phyloP scores from a whole-genome alignment of 768 basidiomycete species.

The Amanita molliuscula region DNA sequence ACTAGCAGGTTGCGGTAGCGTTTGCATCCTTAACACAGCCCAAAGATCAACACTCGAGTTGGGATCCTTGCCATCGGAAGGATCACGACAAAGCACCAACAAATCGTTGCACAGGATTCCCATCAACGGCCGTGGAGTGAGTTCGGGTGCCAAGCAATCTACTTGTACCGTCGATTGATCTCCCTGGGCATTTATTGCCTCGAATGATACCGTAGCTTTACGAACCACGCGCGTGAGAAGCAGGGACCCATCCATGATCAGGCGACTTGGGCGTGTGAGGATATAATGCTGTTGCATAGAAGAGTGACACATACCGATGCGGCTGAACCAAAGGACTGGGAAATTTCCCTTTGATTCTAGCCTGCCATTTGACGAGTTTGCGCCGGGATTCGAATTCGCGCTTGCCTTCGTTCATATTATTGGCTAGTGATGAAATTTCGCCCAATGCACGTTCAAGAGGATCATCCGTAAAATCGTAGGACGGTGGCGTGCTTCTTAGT shows the following conservation, averaged over 20 bases:
- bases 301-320: constrained; percentile 53
- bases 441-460: constrained; percentile 76
- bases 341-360: constrained; percentile 83
- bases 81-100: constrained; percentile 83
- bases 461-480: constrained; percentile 65
- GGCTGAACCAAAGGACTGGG: constrained; percentile 98
- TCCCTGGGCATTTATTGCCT: constrained; percentile 68
- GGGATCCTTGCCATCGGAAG: constrained; percentile 71
- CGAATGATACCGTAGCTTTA: constrained; percentile 73
- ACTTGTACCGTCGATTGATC: constrained; percentile 79
- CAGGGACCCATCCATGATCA: constrained; percentile 88
- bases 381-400: constrained; percentile 88
- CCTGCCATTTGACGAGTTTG: constrained; percentile 86
- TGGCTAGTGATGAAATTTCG: constrained; percentile 84
- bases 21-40: constrained; percentile 95
- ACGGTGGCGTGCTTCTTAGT: constrained; percentile 74
- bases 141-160: constrained; percentile 81
- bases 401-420: constrained; percentile 97
- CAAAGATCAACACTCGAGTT: constrained; percentile 79
- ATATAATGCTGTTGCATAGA: constrained; percentile 1
- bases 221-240: constrained; percentile 85
- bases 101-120: constrained; percentile 91
- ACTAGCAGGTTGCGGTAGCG: constrained; percentile 79
- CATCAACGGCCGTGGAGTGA: constrained; percentile 68
- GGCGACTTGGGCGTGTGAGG: constrained; percentile 39